phyloP scores from a whole-genome alignment of 2,329 filamentous ascomycete genomes.

The Aspergillus quadricinctus region DNA sequence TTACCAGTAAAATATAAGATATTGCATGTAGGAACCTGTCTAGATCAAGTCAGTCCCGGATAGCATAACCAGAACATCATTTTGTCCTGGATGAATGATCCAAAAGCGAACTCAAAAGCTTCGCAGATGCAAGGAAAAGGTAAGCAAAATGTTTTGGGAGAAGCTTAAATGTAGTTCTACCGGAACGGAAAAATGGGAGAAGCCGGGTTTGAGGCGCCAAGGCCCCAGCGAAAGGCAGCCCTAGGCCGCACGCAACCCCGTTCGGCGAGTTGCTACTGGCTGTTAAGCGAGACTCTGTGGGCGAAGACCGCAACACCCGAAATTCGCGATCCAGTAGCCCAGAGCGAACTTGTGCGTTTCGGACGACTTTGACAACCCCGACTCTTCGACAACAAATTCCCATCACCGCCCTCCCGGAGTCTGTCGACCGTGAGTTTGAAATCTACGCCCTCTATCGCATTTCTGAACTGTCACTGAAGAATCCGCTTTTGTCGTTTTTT shows the following conservation, averaged over 20 bases:
- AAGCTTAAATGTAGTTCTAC: conserved; percentile 17
- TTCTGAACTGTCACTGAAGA: conserved; percentile 22
- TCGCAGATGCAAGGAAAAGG: conserved; percentile 12
- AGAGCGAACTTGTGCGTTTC: conserved; percentile 30
- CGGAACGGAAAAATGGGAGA: conserved; percentile 22
- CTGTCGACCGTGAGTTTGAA: conserved; percentile 39
- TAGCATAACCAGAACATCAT: conserved; percentile 12
- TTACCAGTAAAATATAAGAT: conserved; percentile 15
- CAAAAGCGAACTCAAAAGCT: neutral
- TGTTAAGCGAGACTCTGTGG: conserved; percentile 41
- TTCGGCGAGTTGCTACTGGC: conserved; percentile 26
- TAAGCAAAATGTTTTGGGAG: conserved; percentile 18
- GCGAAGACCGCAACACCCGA: conserved; percentile 31
- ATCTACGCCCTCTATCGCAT: conserved; percentile 12
- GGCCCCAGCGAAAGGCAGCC: conserved; percentile 23
- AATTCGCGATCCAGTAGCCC: conserved; percentile 30
- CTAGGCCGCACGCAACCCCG: conserved; percentile 29
- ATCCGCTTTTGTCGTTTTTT: conserved; percentile 21
- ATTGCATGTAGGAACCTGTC: neutral
- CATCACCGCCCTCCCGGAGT: conserved; percentile 32
- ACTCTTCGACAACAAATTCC: conserved; percentile 39
- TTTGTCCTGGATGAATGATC: conserved; percentile 11
- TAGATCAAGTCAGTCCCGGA: neutral
- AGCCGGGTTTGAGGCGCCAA: conserved; percentile 9
- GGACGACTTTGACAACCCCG: conserved; percentile 37